A percentile compares a stretch with the other conserved stretches of the same genome.
Conservation (phyloP, 176 grass and related monocot genomes). For the Carex parvula region DNA sequence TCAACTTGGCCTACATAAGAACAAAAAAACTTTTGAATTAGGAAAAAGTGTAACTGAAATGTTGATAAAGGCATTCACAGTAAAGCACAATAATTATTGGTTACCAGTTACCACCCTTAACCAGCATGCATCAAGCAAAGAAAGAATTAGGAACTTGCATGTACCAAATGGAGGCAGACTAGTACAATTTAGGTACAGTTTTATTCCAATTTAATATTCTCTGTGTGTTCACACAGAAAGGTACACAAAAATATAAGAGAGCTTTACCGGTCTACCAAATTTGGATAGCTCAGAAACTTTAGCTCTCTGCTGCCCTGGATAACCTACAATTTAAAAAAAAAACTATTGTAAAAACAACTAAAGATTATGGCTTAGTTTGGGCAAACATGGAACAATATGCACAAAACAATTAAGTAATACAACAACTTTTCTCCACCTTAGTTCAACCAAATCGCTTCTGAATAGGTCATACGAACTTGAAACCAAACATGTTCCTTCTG, state of each 20-base stretch:
- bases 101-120: neutral
- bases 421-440: neutral
- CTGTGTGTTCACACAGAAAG: neutral
- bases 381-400: neutral
- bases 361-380: neutral
- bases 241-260: neutral
- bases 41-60: neutral
- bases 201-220: neutral
- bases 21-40: neutral
- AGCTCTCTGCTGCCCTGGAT: slow-evolving; percentile 85
- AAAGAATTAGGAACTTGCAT: neutral
- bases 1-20: slow-evolving; percentile 65
- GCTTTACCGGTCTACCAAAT: slow-evolving; percentile 79
- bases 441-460: neutral
- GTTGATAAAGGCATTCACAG: neutral
- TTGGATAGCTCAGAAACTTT: slow-evolving; percentile 85
- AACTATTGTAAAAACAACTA: neutral
- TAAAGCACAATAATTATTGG: neutral
- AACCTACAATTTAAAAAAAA: slow-evolving; percentile 41
- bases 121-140: neutral
- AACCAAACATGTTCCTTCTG: neutral
- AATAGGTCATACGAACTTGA: neutral
- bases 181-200: neutral
- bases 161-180: neutral
- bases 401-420: no score